Evolutionary conservation across 768 basidiomycete species (phyloP).

Genomic region (Leccinum disarticulatum): DNA sequence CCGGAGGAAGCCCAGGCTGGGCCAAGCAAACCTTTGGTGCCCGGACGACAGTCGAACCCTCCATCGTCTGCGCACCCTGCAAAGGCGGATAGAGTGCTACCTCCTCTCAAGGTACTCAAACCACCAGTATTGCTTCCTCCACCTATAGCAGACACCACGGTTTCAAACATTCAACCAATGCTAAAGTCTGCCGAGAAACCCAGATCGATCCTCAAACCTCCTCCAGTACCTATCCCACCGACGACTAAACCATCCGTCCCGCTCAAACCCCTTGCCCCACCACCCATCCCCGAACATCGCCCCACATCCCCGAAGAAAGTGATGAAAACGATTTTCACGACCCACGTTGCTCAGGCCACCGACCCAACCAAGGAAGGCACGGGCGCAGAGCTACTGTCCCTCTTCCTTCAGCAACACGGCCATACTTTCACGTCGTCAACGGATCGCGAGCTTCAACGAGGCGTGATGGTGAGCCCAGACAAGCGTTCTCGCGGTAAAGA

Average conservation of each 20-base stretch:
- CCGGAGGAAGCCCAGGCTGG: slow-evolving; percentile 4
- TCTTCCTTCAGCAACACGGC: slow-evolving; percentile 51
- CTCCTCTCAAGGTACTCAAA: slow-evolving; percentile 18
- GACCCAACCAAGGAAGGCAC: slow-evolving; percentile 52
- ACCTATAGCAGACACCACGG: background rate
- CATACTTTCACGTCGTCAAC: slow-evolving; percentile 36
- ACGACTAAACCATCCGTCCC: slow-evolving; percentile 11
- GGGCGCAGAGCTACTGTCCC: slow-evolving; percentile 49
- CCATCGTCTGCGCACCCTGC: slow-evolving; percentile 1
- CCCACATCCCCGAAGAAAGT: slow-evolving; percentile 33
- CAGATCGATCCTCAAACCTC: slow-evolving; percentile 30
- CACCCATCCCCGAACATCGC: slow-evolving; percentile 21
- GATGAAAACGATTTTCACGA: slow-evolving; percentile 51
- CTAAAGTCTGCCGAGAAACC: slow-evolving; percentile 21
- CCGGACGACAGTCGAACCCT: slow-evolving; percentile 8
- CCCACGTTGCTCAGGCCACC: slow-evolving; percentile 50
- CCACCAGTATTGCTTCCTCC: slow-evolving; percentile 15
- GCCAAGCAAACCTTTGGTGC: slow-evolving; percentile 11
- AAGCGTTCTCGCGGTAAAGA: slow-evolving; percentile 47
- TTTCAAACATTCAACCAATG: slow-evolving; percentile 8
- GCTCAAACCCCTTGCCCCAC: slow-evolving; percentile 31
- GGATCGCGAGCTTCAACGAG: slow-evolving; percentile 44
- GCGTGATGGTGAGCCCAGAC: slow-evolving; percentile 57
- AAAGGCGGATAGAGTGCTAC: slow-evolving; percentile 1
- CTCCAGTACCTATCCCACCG: slow-evolving; percentile 20